A percentile compares a stretch with the other conserved stretches of the same genome.
These are phyloP conservation scores for Amanita jacksonii DNA, from an alignment of 768 basidiomycete species.

Conservation along the genomic window DNA sequence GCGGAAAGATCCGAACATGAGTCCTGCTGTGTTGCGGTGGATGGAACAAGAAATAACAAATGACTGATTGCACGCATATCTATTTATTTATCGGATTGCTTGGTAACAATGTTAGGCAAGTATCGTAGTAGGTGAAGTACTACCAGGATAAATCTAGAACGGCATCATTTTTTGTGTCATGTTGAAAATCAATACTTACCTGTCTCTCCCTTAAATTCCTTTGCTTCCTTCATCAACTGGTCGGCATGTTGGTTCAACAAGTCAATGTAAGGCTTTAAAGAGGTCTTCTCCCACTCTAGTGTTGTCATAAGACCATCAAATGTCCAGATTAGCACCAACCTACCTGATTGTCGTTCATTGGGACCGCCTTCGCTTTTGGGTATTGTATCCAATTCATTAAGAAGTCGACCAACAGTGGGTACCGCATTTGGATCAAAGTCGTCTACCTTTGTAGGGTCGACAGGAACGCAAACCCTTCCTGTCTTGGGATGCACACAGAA, in stretches of 20 bases:
- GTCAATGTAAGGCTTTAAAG: conserved; percentile 82
- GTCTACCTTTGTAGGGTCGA: conserved; percentile 68
- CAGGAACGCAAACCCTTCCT: conserved; percentile 89
- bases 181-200: conserved; percentile 17
- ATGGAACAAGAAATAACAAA: conserved; percentile 36
- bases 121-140: conserved; percentile 2
- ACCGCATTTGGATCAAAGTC: conserved; percentile 79
- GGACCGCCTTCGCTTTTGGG: conserved; percentile 20
- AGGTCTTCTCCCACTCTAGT: conserved; percentile 78
- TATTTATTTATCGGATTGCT: background rate
- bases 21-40: conserved; percentile 36
- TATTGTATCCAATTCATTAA: conserved; percentile 62
- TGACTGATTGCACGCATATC: conserved; percentile 11
- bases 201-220: conserved; percentile 37
- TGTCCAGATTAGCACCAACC: conserved; percentile 5
- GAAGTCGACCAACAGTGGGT: conserved; percentile 79
- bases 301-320: conserved; percentile 4
- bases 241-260: conserved; percentile 72
- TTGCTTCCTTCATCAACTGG: conserved; percentile 46
- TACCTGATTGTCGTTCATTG: conserved; percentile 43
- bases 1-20: conserved; percentile 19
- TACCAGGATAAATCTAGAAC: conserved; percentile 26
- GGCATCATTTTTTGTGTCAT: background rate
- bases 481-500: conserved; percentile 98
- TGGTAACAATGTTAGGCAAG: no score